phyloP scores from a whole-genome alignment of 805 yeast genomes.

The Wickerhamomyces queroliae region DNA sequence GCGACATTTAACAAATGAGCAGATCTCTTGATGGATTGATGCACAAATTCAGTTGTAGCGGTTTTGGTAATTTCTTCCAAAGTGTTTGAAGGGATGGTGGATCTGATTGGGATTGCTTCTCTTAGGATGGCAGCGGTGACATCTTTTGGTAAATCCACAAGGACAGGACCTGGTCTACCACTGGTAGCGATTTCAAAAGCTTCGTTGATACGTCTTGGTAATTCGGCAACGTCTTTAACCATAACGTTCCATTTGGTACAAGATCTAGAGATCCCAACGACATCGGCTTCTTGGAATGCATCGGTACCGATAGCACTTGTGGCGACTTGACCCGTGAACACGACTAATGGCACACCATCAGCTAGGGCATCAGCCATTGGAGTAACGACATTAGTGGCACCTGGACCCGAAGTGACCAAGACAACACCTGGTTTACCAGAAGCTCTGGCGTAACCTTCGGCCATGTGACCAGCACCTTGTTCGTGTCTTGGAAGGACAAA shows the following conservation, averaged over 20 bases:
- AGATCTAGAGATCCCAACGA: slow-evolving; percentile 91
- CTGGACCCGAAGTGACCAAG: slow-evolving; percentile 98
- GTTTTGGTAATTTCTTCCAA: slow-evolving; percentile 63
- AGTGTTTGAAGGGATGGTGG: slow-evolving; percentile 70
- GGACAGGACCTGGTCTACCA: slow-evolving; percentile 98
- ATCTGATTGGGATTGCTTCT: slow-evolving; percentile 75
- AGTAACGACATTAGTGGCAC: slow-evolving; percentile 97
- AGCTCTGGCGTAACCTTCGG: slow-evolving; percentile 97
- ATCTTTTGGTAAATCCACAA: slow-evolving; percentile 96
- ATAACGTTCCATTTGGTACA: slow-evolving; percentile 99
- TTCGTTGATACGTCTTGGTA: slow-evolving; percentile 93
- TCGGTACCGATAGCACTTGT: slow-evolving; percentile 96
- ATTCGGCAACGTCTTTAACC: slow-evolving; percentile 92
- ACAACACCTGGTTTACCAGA: slow-evolving; percentile 96
- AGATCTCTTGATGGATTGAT: slow-evolving; percentile 67
- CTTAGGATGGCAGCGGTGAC: slow-evolving; percentile 90
- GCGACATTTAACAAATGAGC: slow-evolving; percentile 77
- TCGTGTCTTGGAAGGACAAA: slow-evolving; percentile 95
- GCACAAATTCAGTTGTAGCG: slow-evolving; percentile 68
- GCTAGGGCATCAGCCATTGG: slow-evolving; percentile 97
- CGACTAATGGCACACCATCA: slow-evolving; percentile 96
- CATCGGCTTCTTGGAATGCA: slow-evolving; percentile 99
- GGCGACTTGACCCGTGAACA: slow-evolving; percentile 96
- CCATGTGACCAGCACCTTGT: slow-evolving; percentile 99
- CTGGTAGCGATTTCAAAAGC: slow-evolving; percentile 95